phyloP scores from a whole-genome alignment of 345 rosid genomes.

The Eucalyptus camaldulensis region DNA sequence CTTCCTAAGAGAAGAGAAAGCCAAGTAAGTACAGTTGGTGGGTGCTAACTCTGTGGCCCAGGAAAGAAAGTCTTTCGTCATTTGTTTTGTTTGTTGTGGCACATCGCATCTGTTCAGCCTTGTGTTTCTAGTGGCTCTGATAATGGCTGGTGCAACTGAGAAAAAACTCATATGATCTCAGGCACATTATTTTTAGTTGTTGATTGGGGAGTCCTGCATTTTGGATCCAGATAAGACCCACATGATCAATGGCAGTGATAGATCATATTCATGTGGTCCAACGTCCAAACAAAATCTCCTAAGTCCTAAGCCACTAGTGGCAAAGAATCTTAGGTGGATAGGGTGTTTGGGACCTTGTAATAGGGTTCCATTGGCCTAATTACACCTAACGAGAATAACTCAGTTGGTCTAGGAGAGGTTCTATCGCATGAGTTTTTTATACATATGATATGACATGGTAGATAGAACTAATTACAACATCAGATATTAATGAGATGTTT shows the following conservation, averaged over 20 bases:
- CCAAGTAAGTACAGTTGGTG: slow-evolving; percentile 5
- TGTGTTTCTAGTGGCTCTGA: background rate
- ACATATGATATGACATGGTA: background rate
- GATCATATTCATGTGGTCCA: background rate
- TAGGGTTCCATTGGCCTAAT: background rate
- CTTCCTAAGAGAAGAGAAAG: background rate
- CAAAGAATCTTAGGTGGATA: background rate
- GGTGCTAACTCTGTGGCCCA: slow-evolving; percentile 1
- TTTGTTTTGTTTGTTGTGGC: background rate
- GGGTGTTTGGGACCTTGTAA: background rate
- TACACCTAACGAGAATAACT: background rate
- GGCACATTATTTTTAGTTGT: background rate
- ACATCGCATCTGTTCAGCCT: background rate
- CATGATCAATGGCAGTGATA: background rate
- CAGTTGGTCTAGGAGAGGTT: background rate
- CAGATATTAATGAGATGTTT: background rate
- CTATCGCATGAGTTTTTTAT: background rate
- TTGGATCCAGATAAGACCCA: background rate
- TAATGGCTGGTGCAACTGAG: background rate
- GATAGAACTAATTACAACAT: background rate
- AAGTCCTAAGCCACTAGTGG: background rate
- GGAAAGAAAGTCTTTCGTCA: background rate
- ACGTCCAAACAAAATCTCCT: background rate
- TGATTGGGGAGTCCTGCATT: background rate
- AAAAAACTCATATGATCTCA: background rate